Evolutionary conservation across 768 basidiomycete genomes (phyloP).

Genomic region (Russula abietina): DNA sequence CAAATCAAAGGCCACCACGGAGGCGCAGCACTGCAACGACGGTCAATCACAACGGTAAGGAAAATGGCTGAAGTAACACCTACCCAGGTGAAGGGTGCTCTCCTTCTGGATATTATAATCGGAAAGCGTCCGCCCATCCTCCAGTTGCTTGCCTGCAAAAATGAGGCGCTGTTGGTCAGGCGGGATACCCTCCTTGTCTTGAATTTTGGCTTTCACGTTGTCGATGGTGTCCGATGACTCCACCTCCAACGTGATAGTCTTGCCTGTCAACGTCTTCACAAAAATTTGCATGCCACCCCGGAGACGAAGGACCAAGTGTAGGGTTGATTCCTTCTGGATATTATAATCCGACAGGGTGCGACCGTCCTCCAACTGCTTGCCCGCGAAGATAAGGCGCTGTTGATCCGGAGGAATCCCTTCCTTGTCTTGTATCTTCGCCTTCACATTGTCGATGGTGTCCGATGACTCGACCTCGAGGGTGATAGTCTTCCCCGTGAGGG

Average conservation of each 20-base stretch:
- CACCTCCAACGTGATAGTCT: slow-evolving; percentile 90
- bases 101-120: slow-evolving; percentile 83
- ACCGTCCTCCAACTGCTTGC: slow-evolving; percentile 89
- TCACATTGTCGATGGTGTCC: slow-evolving; percentile 84
- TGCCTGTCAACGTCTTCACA: slow-evolving; percentile 82
- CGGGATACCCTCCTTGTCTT: slow-evolving; percentile 79
- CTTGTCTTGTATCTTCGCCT: slow-evolving; percentile 92
- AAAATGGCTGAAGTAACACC: neutral
- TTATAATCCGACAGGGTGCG: slow-evolving; percentile 88
- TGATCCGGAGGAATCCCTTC: slow-evolving; percentile 86
- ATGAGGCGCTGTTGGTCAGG: slow-evolving; percentile 86
- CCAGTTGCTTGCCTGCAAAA: slow-evolving; percentile 92
- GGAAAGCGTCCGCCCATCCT: slow-evolving; percentile 83
- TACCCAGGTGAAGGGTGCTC: slow-evolving; percentile 58
- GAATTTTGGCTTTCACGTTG: slow-evolving; percentile 79
- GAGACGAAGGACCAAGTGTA: slow-evolving; percentile 76
- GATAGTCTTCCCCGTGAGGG: slow-evolving; percentile 84
- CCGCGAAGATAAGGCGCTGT: slow-evolving; percentile 87
- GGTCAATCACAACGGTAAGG: neutral
- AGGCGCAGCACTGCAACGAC: slow-evolving; percentile 49
- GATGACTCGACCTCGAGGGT: slow-evolving; percentile 86
- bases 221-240: slow-evolving; percentile 93
- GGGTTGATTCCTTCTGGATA: slow-evolving; percentile 85
- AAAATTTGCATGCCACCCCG: slow-evolving; percentile 92
- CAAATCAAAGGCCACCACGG: slow-evolving; percentile 55